These are phyloP conservation scores for Fusarium fujikuroi DNA, from an alignment of 2,329 filamentous ascomycete species.

Conservation along the genomic window DNA sequence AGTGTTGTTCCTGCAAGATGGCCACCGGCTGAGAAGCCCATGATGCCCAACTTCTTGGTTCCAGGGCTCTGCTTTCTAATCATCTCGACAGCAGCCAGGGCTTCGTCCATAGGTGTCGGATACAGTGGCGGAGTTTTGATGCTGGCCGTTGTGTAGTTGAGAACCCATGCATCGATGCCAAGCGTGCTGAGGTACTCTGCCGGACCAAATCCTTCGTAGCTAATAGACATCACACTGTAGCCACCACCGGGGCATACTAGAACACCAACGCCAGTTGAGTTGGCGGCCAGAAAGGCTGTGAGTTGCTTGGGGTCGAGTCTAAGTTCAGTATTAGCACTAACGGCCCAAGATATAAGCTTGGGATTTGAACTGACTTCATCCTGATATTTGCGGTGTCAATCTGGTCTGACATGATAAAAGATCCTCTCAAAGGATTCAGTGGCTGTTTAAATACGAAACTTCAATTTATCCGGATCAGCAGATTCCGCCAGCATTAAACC, in stretches of 20 bases:
- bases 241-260: conserved; percentile 27
- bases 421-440: accelerated
- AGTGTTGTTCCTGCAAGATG: conserved; percentile 31
- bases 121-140: conserved; percentile 23
- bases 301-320: conserved; percentile 15
- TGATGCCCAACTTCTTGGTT: conserved; percentile 21
- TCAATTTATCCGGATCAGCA: background rate
- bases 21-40: conserved; percentile 33
- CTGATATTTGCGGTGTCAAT: background rate
- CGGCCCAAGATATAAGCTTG: accelerated
- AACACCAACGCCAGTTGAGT: conserved; percentile 24
- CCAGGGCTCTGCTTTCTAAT: conserved; percentile 13
- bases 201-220: conserved; percentile 21
- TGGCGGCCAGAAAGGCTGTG: conserved; percentile 13
- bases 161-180: conserved; percentile 35
- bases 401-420: background rate
- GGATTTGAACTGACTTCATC: conserved; percentile 8
- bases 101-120: conserved; percentile 26
- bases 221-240: conserved; percentile 14
- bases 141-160: conserved; percentile 23
- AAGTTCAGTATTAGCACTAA: background rate
- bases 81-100: conserved; percentile 13
- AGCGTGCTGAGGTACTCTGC: conserved; percentile 25
- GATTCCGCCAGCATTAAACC: background rate
- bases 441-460: background rate